Percentiles rank a stretch among this genome's conserved stretches.
These are phyloP conservation scores for Choanephora cucurbitarum DNA, from an alignment of 371 early-diverging fungal species.

Conservation along the genomic window DNA sequence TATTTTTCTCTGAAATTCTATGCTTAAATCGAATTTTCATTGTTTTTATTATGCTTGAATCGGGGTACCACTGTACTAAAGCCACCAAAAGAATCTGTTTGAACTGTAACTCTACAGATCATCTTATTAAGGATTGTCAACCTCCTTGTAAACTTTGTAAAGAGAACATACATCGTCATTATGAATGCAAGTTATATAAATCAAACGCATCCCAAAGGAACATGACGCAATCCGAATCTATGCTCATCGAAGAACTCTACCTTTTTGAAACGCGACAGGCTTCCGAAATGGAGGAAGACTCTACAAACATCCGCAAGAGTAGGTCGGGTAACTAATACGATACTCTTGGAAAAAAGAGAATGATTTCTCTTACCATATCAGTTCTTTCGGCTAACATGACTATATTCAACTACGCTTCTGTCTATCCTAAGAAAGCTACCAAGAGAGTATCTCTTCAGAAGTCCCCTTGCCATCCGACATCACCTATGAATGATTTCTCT, in stretches of 20 bases:
- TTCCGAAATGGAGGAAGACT: neutral
- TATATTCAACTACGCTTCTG: neutral
- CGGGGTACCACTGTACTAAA: no score
- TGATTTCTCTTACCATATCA: neutral
- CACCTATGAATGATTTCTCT: neutral
- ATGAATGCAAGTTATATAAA: neutral
- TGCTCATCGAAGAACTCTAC: conserved; percentile 3
- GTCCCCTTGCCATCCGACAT: neutral
- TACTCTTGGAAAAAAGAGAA: neutral
- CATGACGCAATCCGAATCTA: neutral
- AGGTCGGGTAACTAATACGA: neutral
- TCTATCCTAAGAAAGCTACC: neutral
- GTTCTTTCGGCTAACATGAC: neutral
- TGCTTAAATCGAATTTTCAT: no score
- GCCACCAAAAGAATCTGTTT: neutral
- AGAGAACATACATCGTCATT: neutral
- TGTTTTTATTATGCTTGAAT: no score
- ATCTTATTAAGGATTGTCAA: neutral
- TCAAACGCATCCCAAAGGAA: neutral
- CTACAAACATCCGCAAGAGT: neutral
- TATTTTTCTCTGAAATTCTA: no score
- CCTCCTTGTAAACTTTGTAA: conserved; percentile 2
- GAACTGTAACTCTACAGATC: conserved; percentile 3
- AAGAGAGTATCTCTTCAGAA: neutral
- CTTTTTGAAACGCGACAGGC: neutral